Base-by-base conservation (phyloP, 306 rosid species). In the Comarum palustre region DNA sequence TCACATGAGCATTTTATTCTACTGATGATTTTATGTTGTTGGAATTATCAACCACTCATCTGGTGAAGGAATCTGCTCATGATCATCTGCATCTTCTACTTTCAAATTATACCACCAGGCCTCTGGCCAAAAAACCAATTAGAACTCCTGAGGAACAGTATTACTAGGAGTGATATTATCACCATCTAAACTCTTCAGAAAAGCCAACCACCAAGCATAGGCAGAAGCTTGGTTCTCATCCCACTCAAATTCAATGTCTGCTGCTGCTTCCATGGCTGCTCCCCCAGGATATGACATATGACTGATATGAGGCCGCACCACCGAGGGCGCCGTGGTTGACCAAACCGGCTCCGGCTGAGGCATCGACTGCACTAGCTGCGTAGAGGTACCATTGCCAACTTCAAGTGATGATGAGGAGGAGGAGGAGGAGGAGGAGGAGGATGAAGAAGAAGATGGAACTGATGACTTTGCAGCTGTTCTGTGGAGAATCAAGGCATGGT, bases 321-420 rank as follows among this genome's bases (percentile, higher is more conserved):
- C 59, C 48, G 79, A 79, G 38, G 90, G 93, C 24, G 71, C 79
- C 58, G 90, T 77, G 61, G 89, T 84, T 6, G 90, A 88, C 93
- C 93, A 88, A 29, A 81, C 73, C 1, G 90, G 89, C 25, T 81
- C 89, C 47, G 89, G 84, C 24, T 69, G 60, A 74, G 93, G 93
- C 83, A 90, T 87, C 2, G 88, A 75, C 82, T 90, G 86, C 75
- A 78, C n/a, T 68, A 87, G 71, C 66, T 61, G 66, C n/a, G 25
- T 31, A 52, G 82, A 81, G 47, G 69, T 77, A 67, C 59, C 41
- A 76, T 69, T 72, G 19, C 47, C 76, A 78, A 64, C 36, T 32
- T 73, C 66, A 55, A 39, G 51, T 36, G 66, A 27, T 45, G 73
- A 45, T 60, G 77, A 1, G 66, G 81, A 45, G 61, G 86, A 61